Conservation (phyloP, 78 protist species). For the Pigoraptor vietnamica region DNA sequence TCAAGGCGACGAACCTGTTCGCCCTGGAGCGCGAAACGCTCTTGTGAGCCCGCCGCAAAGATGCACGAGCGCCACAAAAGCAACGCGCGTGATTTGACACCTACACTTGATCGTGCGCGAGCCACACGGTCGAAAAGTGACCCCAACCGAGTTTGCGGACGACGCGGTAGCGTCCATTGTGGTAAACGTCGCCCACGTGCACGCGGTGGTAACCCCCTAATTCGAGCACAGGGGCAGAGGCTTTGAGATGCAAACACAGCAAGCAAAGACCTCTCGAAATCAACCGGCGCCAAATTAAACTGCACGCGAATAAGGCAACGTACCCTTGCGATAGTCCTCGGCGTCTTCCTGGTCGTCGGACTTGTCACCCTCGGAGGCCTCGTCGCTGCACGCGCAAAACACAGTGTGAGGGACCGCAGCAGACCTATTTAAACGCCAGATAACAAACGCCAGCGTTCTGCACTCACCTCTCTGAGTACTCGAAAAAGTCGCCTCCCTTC, state of each 20-base stretch:
- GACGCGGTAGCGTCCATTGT: conserved; percentile 60
- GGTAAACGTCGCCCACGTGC: conserved; percentile 69
- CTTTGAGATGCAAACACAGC: background rate
- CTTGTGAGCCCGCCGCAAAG: background rate
- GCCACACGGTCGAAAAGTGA: conserved; percentile 98
- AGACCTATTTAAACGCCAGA: no score
- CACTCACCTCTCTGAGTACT: background rate
- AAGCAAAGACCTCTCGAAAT: background rate
- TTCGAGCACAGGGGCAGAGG: background rate
- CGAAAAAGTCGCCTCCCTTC: background rate
- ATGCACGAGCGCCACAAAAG: background rate
- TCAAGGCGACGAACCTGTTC: conserved; percentile 60
- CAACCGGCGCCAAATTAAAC: background rate
- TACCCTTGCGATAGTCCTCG: background rate
- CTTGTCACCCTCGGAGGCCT: background rate
- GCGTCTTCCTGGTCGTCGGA: background rate
- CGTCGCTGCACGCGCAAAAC: background rate
- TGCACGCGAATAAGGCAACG: background rate
- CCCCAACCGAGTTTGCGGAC: conserved; percentile 97
- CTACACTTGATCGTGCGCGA: conserved; percentile 58
- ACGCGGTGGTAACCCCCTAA: conserved; percentile 93
- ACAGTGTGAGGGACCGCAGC: no score
- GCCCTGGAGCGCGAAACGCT: background rate
- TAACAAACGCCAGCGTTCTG: background rate
- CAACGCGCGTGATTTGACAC: no score